Conservation (phyloP, 2,329 filamentous ascomycete species). For the Aspergillus floridensis region DNA sequence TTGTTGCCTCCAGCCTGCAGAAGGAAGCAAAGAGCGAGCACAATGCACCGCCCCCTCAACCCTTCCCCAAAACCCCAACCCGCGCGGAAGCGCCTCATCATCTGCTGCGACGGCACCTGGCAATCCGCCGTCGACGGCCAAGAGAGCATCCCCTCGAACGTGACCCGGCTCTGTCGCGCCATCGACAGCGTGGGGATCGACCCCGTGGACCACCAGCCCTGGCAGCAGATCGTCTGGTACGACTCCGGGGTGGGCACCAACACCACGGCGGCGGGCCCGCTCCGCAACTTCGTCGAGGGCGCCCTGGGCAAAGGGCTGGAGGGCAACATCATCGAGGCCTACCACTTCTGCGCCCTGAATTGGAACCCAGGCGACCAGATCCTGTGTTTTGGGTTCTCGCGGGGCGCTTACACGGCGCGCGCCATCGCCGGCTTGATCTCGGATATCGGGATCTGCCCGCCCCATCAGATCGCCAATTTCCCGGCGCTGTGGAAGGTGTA, state of each 20-base stretch:
- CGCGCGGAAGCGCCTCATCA: conserved; percentile 29
- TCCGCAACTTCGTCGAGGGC: conserved; percentile 26
- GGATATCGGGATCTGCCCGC: too few species aligned
- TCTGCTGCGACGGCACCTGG: conserved; percentile 37
- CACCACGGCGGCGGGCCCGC: conserved; percentile 21
- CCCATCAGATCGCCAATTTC: too few species aligned
- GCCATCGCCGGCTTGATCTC: too few species aligned
- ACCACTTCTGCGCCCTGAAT: too few species aligned
- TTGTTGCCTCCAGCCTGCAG: too few species aligned
- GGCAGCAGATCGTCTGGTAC: conserved; percentile 34
- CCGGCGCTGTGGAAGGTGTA: too few species aligned
- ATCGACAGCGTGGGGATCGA: conserved; percentile 27
- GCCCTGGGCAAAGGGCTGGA: conserved; percentile 12
- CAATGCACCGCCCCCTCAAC: too few species aligned
- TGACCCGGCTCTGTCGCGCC: conserved; percentile 32
- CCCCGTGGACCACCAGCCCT: conserved; percentile 20
- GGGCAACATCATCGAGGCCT: too few species aligned
- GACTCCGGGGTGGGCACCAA: conserved; percentile 30
- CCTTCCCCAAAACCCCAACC: background rate
- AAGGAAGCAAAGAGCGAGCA: too few species aligned
- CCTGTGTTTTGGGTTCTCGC: too few species aligned
- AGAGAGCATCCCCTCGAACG: conserved; percentile 31
- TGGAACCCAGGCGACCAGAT: too few species aligned
- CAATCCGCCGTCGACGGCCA: conserved; percentile 31
- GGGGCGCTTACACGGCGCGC: too few species aligned